Base-by-base conservation (phyloP, 2,329 filamentous ascomycete species). In the Thelonectria blattea region DNA sequence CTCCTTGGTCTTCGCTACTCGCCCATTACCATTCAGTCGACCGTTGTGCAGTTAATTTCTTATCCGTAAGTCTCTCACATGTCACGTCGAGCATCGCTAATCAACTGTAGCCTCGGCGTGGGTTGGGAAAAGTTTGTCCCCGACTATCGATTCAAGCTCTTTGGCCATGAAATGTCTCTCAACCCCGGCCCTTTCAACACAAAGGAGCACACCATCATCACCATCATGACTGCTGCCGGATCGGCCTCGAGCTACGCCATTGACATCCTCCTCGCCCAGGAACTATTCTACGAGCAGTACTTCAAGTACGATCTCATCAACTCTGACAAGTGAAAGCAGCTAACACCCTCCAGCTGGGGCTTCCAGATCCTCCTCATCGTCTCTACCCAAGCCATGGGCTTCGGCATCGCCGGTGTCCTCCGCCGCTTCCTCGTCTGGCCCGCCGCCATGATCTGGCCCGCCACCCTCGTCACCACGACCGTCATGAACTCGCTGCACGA, bases 141-240 rank as follows among this genome's bases (percentile, higher is more conserved):
- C 11, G 79, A 83, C 58, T 79, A 78, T 60, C 77, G 78, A 56
- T 83, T 79, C 75, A 82, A 78, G 34, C 60, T 84, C 7, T 81
- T 80, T 56, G 83, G 84, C 18, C 56, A 83, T 62, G 82, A 80
- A 61, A 84, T 85, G 71, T 86, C 85, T 65, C 75, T 87, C 30
- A 81, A 81, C 59, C 80, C 85, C 0, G 84, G 84, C 9, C 81
- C 79, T n/a, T 88, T 87, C 75, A 87, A 86, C 72, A 81, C 81
- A 72, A 88, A 87, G 74, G 85, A 88, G 69, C 85, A 87, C 67
- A 82, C 85, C 51, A 75, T 87, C 43, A 85, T 87, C 64, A 83
- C 86, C 30, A 83, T 85, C 70, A 88, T 88, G 82, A 82, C 84
- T 62, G 84, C 84, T 10, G 85, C 86, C 61, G 84, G 84, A 27